phyloP scores from a whole-genome alignment of 129 eudicot genomes.

The Tanacetum coccineum region DNA sequence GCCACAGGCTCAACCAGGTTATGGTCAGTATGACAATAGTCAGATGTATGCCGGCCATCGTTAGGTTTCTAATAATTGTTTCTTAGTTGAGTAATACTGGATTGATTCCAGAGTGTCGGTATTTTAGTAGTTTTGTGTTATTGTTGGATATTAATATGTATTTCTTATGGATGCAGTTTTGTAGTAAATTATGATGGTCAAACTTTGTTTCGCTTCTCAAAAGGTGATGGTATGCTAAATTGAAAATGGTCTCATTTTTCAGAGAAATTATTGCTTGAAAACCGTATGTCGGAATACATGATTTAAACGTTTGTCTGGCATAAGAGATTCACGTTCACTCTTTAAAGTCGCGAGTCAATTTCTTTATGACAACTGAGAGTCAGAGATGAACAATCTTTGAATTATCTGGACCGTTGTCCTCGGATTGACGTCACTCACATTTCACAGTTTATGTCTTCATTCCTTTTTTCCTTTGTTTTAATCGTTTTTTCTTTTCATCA shows the following conservation, averaged over 20 bases:
- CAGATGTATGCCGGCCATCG: conserved; percentile 75
- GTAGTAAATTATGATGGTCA: conserved; percentile 5
- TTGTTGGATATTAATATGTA: neutral
- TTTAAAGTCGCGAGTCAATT: no score
- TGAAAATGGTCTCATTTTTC: neutral
- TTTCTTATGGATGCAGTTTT: neutral
- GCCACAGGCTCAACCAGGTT: conserved; percentile 58
- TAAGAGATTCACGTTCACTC: no score
- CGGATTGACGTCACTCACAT: no score
- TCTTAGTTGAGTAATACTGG: neutral
- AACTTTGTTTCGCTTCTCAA: neutral
- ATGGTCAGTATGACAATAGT: conserved; percentile 63
- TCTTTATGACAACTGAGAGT: no score
- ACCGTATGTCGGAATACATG: no score
- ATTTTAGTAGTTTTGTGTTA: neutral
- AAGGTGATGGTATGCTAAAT: neutral
- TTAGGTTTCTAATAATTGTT: conserved; percentile 20
- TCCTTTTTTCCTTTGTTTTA: no score
- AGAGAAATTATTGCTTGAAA: neutral
- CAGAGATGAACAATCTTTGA: no score
- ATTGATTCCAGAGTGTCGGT: neutral
- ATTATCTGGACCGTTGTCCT: no score
- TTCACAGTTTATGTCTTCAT: no score
- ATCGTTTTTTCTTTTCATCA: no score
- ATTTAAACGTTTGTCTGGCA: no score